Percentiles rank a stretch among this genome's conserved stretches.
phyloP scores from a whole-genome alignment of 2,329 filamentous ascomycete species.

The Cadophora gregata region DNA sequence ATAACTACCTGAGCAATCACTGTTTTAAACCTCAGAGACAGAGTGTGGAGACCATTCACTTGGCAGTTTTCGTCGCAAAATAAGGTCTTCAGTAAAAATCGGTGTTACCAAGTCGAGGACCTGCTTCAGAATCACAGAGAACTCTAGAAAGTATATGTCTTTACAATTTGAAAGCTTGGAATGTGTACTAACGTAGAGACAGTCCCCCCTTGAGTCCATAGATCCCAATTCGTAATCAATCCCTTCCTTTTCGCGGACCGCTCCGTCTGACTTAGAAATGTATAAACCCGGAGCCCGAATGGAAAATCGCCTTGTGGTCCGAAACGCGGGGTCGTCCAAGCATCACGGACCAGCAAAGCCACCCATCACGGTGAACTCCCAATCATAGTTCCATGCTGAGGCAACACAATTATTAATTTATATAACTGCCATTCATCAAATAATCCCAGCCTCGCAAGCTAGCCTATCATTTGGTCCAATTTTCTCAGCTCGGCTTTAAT shows the following conservation, averaged over 20 bases:
- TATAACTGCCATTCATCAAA: neutral
- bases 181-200: too few species aligned
- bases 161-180: too few species aligned
- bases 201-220: too few species aligned
- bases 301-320: neutral
- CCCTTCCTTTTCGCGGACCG: too few species aligned
- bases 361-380: neutral
- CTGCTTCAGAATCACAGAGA: neutral
- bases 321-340: slow-evolving; percentile 4
- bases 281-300: slow-evolving; percentile 1
- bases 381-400: neutral
- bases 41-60: neutral
- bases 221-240: too few species aligned
- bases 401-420: neutral
- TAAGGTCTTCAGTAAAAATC: neutral
- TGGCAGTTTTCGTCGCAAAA: neutral
- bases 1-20: neutral
- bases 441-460: neutral
- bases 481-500: neutral
- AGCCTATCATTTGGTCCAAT: neutral
- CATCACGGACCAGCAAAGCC: neutral
- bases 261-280: neutral
- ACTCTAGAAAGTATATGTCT: too few species aligned
- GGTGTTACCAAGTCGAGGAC: neutral
- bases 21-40: neutral